Evolutionary conservation across 129 eudicot genomes (phyloP).

Genomic region (Calendula officinalis): DNA sequence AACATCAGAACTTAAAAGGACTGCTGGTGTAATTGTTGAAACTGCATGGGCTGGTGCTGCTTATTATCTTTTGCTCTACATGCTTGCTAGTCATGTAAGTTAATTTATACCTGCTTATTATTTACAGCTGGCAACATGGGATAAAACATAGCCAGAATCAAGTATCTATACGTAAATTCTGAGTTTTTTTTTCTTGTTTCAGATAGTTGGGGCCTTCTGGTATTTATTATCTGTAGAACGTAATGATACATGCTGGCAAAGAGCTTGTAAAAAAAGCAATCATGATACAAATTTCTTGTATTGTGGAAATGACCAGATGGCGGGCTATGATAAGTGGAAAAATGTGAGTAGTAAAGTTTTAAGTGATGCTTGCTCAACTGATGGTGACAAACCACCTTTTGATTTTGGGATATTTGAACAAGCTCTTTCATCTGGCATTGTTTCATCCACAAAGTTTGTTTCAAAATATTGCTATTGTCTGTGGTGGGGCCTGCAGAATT

Average conservation of each 20-base stretch:
- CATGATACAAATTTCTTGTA: conserved; percentile 54
- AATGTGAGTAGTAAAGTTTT: conserved; percentile 55
- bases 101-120: conserved; percentile 44
- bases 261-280: conserved; percentile 54
- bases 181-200: conserved; percentile 28
- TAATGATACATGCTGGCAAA: conserved; percentile 83
- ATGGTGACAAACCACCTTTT: conserved; percentile 61
- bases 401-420: conserved; percentile 89
- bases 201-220: conserved; percentile 98
- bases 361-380: conserved; percentile 44
- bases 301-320: conserved; percentile 70
- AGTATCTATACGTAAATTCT: background rate
- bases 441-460: conserved; percentile 58
- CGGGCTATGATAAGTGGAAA: conserved; percentile 51
- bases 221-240: conserved; percentile 85
- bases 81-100: conserved; percentile 95
- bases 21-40: conserved; percentile 90
- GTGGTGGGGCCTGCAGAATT: conserved; percentile 98
- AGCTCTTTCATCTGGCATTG: conserved; percentile 78
- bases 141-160: background rate
- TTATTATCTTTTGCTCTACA: conserved; percentile 71
- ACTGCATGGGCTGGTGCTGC: conserved; percentile 99
- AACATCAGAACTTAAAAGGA: conserved; percentile 80
- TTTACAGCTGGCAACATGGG: background rate
- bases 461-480: conserved; percentile 90